Evolutionary conservation across 208 protist genomes (phyloP), one percentile per base, ranked within the genome.

Genomic region (Balamuthia mandrillaris): DNA sequence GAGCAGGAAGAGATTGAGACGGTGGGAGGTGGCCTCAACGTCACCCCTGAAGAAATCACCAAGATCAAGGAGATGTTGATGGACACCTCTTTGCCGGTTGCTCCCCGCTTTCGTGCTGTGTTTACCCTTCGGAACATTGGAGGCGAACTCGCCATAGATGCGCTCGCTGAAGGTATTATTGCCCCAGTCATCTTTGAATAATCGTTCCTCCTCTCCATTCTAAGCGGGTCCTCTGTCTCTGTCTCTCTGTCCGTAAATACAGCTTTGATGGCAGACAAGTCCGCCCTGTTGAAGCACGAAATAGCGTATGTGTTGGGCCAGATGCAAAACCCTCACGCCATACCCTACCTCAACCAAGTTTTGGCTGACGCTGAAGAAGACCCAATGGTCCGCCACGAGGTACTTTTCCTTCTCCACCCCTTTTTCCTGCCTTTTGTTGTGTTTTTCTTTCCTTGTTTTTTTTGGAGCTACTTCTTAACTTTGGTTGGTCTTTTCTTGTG

Each of bases 281-380:
- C 95, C 7, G 96, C 95, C n/a, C 90, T 99, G 45, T 91, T 99
- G 18, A 95, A 97, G 87, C 98, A 99, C 89, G 98, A 99, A 88
- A 83, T 98, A 44, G 95, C 94, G n/a, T 99, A 98, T 92, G 96
- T 95, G 81, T 87, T 98, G 16, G 98, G 98, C 0, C 98, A 99
- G 94, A 97, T 96, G 89, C 91, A 95, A 24, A 70, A 94, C 65
- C 77, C 78, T 52, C 81, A 88, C 49, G 95, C 95, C 9, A 84
- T 98, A n/a, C 91, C 90, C 7, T 70, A 89, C 31, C 91, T 99
- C 47, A 87, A 90, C 49, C 66, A 87, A 18, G 90, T 98, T 21
- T 83, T 98, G 1, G 21, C 49, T 16, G 74, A 96, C 66, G 0
- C 2, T 1, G 83, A 81, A 35, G 96, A 98, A 94, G 92, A 98